Conservation (phyloP, 2,329 filamentous ascomycete genomes). For the Cladosporium sp. region DNA sequence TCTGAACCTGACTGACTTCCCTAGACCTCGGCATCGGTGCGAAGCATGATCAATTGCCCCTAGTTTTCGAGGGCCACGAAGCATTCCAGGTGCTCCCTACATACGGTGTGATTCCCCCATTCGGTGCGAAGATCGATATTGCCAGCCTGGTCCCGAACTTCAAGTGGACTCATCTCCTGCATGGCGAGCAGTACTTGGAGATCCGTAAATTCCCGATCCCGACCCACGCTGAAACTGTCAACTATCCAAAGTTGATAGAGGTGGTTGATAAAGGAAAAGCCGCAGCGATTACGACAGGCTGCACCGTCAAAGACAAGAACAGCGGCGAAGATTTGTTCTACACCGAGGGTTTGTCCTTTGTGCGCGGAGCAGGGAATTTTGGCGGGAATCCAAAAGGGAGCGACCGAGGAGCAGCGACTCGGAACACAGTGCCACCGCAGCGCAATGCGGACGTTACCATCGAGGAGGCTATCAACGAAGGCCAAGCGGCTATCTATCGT, state of each 20-base stretch:
- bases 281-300: slow-evolving; percentile 76
- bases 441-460: slow-evolving; percentile 77
- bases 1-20: background rate
- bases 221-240: slow-evolving; percentile 74
- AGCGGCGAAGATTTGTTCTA: slow-evolving; percentile 93
- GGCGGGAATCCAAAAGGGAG: slow-evolving; percentile 75
- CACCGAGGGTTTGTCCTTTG: slow-evolving; percentile 91
- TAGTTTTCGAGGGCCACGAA: slow-evolving; percentile 87
- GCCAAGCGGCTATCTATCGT: slow-evolving; percentile 91
- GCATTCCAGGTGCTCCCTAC: slow-evolving; percentile 92
- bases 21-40: slow-evolving; percentile 81
- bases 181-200: slow-evolving; percentile 98
- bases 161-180: slow-evolving; percentile 95
- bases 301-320: slow-evolving; percentile 78
- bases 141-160: slow-evolving; percentile 91
- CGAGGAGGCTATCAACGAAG: slow-evolving; percentile 84
- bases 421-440: slow-evolving; percentile 73
- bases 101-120: slow-evolving; percentile 95
- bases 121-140: slow-evolving; percentile 75
- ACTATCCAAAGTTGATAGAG: slow-evolving; percentile 79
- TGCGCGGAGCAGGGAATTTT: slow-evolving; percentile 88
- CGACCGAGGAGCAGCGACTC: slow-evolving; percentile 78
- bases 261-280: slow-evolving; percentile 94
- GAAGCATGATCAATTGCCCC: slow-evolving; percentile 81
- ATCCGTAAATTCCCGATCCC: slow-evolving; percentile 82